phyloP scores from a whole-genome alignment of 768 basidiomycete genomes.

The Lentinula guzmanii region DNA sequence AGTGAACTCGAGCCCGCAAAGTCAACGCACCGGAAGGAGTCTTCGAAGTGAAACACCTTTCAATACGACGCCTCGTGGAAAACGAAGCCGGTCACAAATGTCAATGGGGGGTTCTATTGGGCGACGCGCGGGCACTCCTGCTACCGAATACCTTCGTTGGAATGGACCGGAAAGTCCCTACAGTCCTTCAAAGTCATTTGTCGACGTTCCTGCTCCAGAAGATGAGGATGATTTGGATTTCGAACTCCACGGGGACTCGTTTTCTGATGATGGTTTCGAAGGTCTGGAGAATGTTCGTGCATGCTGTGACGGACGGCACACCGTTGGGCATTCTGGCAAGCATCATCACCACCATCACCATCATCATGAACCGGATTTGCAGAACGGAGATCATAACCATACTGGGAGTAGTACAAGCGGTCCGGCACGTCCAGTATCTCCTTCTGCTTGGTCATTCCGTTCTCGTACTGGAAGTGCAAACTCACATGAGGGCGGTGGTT shows the following conservation, averaged over 20 bases:
- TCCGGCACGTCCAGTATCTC: conserved; percentile 59
- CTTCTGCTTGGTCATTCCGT: conserved; percentile 77
- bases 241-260: conserved; percentile 70
- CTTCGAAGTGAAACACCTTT: conserved; percentile 54
- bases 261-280: conserved; percentile 73
- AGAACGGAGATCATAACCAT: conserved; percentile 38
- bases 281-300: conserved; percentile 94
- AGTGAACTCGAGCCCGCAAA: conserved; percentile 58
- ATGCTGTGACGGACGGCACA: conserved; percentile 84
- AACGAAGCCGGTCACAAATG: conserved; percentile 73
- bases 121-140: conserved; percentile 88
- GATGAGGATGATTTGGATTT: conserved; percentile 60
- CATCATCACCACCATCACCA: conserved; percentile 58
- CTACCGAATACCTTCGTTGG: conserved; percentile 86
- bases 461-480: conserved; percentile 71
- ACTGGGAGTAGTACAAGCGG: conserved; percentile 31
- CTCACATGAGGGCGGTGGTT: conserved; percentile 57
- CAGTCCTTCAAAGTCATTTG: conserved; percentile 68
- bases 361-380: conserved; percentile 39
- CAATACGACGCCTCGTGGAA: conserved; percentile 73
- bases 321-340: conserved; percentile 61
- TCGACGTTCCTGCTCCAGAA: conserved; percentile 33
- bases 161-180: conserved; percentile 69
- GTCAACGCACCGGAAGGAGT: conserved; percentile 66
- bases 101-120: conserved; percentile 69